Base-by-base conservation (phyloP, 2,329 filamentous ascomycete genomes). In the Neodidymelliopsis sp. region DNA sequence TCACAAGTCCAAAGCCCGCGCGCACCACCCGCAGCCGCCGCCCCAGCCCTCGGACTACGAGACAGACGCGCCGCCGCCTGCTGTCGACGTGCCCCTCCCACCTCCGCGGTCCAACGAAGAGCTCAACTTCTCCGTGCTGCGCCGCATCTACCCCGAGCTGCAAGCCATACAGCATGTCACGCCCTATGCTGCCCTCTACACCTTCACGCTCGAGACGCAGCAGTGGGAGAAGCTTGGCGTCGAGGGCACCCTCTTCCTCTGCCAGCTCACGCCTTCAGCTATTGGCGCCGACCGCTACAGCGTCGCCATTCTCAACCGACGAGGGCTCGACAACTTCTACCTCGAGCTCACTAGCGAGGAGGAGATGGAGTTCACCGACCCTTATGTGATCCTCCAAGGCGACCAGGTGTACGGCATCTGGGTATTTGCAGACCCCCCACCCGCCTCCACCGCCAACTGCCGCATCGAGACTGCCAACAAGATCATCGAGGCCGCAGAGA, bases 191-290 rank as follows among this genome's bases (percentile, higher is more conserved):
- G 90, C 94, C 25, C 82, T 97, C 59, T 97, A 97, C 78, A 83
- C 82, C 36, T 94, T 95, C 76, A 84, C 81, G 54, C 79, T 84
- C 35, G 74, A 79, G 4, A 80, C 84, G 2, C 77, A 82, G 41
- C 75, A 79, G 51, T 97, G 94, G 94, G 89, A 94, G 69, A 96
- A 95, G 77, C 84, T 83, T 34, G 89, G 87, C 46, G 82, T 92
- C 9, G 92, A 96, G 74, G 94, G 94, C 28, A 89, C 90, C 10
- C 78, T 97, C 57, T 99, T 97, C 71, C 84, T 97, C 42, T 95
- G 90, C 77, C 82, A 88, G 56, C 75, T 86, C 12, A 59, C 59
- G 2, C 65, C 67, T 6, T 63, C 59, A 4, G 50, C 83, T 43
- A 50, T 57, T 8, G 67, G 64, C 35, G 54, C 59, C 11, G 67